Evolutionary conservation across 257 asterid species (phyloP), one percentile per base, ranked within the genome.

Genomic region (Rhazya stricta): DNA sequence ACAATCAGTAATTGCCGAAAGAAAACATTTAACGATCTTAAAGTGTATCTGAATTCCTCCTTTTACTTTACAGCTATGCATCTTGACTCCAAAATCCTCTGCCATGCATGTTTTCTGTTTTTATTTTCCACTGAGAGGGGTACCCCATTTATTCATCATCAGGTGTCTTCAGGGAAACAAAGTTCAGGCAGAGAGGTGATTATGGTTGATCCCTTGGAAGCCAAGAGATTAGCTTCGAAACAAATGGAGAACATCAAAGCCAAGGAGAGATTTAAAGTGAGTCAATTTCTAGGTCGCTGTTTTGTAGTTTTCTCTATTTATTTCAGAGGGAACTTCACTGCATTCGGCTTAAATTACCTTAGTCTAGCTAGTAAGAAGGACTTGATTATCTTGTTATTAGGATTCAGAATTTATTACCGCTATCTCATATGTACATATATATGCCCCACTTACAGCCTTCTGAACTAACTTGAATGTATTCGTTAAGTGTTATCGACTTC

Each of bases 131-230:
- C 16, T 34, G 29, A 46, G 60, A 45, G 9, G 29, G 6, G 48
- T 25, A 2, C 53, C 41, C 66, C 54, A 27, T 73, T 25, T 46
- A 48, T 62, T 58, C 71, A 62, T 67, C 73, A 72, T 13, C 79
- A 93, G 98, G 91, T 76, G 67, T 79, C 96, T 77, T 86, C 91
- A 16, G 51, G 57, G 34, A 84, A 81, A 77, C 61, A 69, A 76
- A 80, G 76, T 13, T 62, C 81, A 43, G 80, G 66, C 42, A 91
- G 85, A 84, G 89, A 74, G 86, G 89, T 95, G 80, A 69, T 84
- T 56, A 95, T 92, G 99, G 98, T 95, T 72, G 99, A 95, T 84
- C 98, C 99, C 41, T 70, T 86, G 83, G 99, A 95, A 85, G 99
- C 99, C 84, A 95, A 95, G 84, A 85, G 90, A 79, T 80, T 95